Evolutionary conservation across 768 basidiomycete species (phyloP).

Genomic region (Trichaptum fuscoviolaceum): DNA sequence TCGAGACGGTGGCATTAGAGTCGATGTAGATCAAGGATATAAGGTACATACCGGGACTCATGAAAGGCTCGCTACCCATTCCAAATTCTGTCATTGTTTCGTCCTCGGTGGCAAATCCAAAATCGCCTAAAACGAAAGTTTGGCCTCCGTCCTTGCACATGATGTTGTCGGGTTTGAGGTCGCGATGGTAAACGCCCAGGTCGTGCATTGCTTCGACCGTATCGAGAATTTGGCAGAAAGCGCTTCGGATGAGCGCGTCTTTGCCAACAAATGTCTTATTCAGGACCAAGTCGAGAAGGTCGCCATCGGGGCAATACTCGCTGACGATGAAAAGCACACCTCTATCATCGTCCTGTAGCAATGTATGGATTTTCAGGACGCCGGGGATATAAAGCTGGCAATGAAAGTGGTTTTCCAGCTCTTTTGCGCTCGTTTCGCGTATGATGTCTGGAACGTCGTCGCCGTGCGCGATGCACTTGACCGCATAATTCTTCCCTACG

Average conservation of each 20-base stretch:
- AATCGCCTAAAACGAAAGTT: slow-evolving; percentile 10
- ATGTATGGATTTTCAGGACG: neutral
- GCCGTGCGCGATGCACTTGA: slow-evolving; percentile 1
- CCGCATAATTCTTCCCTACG: neutral
- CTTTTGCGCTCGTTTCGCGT: neutral
- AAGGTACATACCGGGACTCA: slow-evolving; percentile 28
- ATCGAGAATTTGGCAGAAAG: slow-evolving; percentile 43
- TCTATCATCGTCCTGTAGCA: neutral
- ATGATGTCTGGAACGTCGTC: neutral
- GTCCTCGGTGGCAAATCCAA: slow-evolving; percentile 31
- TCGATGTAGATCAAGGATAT: neutral
- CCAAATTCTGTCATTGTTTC: slow-evolving; percentile 19
- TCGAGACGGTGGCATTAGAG: neutral
- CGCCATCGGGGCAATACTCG: slow-evolving; percentile 29
- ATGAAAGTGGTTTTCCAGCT: neutral
- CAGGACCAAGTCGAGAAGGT: slow-evolving; percentile 38
- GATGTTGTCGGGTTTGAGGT: slow-evolving; percentile 47
- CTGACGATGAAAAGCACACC: slow-evolving; percentile 1
- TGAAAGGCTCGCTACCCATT: slow-evolving; percentile 26
- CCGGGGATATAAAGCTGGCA: neutral
- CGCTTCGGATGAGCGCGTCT: slow-evolving; percentile 34
- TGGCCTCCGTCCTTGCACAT: slow-evolving; percentile 24
- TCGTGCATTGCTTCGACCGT: slow-evolving; percentile 42
- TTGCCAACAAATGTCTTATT: slow-evolving; percentile 26
- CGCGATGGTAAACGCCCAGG: slow-evolving; percentile 43